Evolutionary conservation across 805 yeast species (phyloP).

Genomic region (Candida sithepensis): DNA sequence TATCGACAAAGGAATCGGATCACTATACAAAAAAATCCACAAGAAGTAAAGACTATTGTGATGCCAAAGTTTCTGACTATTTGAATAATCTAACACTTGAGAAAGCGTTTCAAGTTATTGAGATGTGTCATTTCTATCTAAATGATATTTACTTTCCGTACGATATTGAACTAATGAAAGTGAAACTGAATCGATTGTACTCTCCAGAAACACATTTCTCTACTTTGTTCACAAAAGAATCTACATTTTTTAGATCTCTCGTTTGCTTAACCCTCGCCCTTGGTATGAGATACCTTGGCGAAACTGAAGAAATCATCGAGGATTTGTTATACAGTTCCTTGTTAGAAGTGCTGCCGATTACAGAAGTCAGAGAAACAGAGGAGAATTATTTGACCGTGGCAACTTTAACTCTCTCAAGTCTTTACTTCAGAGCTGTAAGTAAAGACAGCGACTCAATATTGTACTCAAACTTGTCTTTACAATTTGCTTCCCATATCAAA

Average conservation of each 20-base stretch:
- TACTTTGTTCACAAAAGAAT: conserved; percentile 4
- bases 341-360: conserved; percentile 17
- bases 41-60: background rate
- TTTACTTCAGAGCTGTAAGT: conserved; percentile 22
- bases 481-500: conserved; percentile 21
- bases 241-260: conserved; percentile 18
- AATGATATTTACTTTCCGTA: conserved; percentile 24
- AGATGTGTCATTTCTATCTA: conserved; percentile 20
- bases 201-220: conserved; percentile 11
- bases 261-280: conserved; percentile 21
- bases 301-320: conserved; percentile 12
- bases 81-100: conserved; percentile 11
- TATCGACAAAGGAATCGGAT: no score
- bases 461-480: conserved; percentile 25
- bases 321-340: conserved; percentile 15
- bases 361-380: conserved; percentile 6
- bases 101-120: conserved; percentile 14
- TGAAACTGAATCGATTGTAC: conserved; percentile 14
- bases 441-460: conserved; percentile 24
- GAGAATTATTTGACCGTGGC: conserved; percentile 20
- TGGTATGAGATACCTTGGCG: conserved; percentile 22
- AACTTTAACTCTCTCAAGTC: conserved; percentile 18
- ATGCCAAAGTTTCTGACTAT: conserved; percentile 6
- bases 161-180: conserved; percentile 16
- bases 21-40: background rate